Conservation (phyloP, 345 rosid genomes). For the Stellera chamaejasme region DNA sequence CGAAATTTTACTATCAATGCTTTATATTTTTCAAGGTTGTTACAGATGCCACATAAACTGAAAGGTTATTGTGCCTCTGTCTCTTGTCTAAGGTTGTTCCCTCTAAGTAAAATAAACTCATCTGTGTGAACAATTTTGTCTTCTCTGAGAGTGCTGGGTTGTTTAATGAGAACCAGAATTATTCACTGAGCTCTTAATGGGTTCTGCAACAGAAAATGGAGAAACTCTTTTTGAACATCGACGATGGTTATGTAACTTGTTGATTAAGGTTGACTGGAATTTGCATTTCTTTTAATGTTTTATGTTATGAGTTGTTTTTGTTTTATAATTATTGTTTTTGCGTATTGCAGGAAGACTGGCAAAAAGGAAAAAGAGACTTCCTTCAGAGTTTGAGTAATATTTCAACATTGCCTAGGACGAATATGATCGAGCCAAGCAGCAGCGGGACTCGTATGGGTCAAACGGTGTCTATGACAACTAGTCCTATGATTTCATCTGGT, state of each 20-base stretch:
- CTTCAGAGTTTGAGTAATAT: conserved; percentile 90
- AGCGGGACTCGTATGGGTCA: conserved; percentile 45
- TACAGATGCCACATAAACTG: too few relatives aligned
- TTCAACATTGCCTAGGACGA: conserved; percentile 74
- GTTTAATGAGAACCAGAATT: too few relatives aligned
- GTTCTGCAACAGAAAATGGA: background rate
- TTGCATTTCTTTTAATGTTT: conserved; percentile 7
- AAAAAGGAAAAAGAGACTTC: conserved; percentile 88
- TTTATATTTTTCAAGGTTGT: too few relatives aligned
- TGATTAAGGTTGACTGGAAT: conserved; percentile 8
- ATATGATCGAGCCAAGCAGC: conserved; percentile 32
- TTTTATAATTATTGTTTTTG: background rate
- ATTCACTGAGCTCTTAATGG: too few relatives aligned
- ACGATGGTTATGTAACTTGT: background rate
- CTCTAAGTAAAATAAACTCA: too few relatives aligned
- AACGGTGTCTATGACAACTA: conserved; percentile 44
- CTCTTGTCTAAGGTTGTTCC: too few relatives aligned
- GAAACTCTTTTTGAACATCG: background rate
- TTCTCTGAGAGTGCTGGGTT: too few relatives aligned
- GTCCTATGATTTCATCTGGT: conserved; percentile 50
- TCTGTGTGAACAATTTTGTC: too few relatives aligned
- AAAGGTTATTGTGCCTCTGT: too few relatives aligned
- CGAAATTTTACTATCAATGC: too few relatives aligned
- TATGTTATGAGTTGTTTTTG: conserved; percentile 9
- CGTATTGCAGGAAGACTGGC: conserved; percentile 80